Conservation (phyloP, 2,329 filamentous ascomycete genomes). For the Pyrenochaeta sp. region DNA sequence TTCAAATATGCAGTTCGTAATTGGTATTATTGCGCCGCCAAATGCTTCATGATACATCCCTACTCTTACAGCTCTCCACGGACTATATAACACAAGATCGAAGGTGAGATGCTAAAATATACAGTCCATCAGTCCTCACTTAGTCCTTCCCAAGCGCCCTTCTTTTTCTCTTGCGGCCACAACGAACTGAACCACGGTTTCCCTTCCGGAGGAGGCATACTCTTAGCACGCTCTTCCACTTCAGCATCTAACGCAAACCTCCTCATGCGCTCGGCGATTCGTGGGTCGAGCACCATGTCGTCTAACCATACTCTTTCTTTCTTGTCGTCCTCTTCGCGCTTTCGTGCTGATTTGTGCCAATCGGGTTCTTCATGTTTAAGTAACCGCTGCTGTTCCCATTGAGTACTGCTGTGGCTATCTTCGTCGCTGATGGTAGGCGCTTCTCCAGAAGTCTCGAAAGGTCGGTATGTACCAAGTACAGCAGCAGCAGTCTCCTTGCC, state of each 20-base stretch:
- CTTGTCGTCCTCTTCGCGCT: constrained; percentile 60
- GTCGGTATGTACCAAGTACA: constrained; percentile 69
- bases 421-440: constrained; percentile 38
- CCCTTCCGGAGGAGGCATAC: constrained; percentile 24
- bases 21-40: constrained; percentile 25
- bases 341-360: constrained; percentile 82
- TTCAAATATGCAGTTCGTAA: background rate
- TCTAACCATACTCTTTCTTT: constrained; percentile 75
- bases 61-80: constrained; percentile 36
- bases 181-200: constrained; percentile 40
- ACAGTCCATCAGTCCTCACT: constrained; percentile 33
- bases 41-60: constrained; percentile 35
- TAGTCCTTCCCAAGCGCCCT: constrained; percentile 43
- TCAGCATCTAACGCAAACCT: constrained; percentile 75
- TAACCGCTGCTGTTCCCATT: constrained; percentile 69
- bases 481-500: constrained; percentile 87
- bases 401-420: constrained; percentile 40
- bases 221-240: constrained; percentile 70
- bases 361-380: constrained; percentile 77
- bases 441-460: constrained; percentile 49
- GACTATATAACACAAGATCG: constrained; percentile 27
- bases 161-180: constrained; percentile 46
- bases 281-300: constrained; percentile 76
- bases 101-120: constrained; percentile 31
- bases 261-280: constrained; percentile 81